Conservation (phyloP, 2,329 filamentous ascomycete species). For the Fusarium sp. region DNA sequence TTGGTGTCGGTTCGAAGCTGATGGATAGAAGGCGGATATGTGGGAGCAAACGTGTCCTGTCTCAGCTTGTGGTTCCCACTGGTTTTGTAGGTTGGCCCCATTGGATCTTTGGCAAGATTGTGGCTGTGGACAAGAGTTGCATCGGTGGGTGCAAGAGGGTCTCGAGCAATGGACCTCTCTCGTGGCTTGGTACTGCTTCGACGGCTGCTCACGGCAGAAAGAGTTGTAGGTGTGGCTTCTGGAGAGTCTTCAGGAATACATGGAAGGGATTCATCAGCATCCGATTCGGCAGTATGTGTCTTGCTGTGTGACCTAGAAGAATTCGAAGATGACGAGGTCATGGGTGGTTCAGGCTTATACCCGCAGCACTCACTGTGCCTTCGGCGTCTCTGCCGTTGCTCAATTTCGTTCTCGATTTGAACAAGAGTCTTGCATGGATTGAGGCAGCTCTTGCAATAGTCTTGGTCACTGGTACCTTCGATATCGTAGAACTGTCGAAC, state of each 20-base stretch:
- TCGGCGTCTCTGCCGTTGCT: conserved; percentile 46
- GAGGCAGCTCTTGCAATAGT: conserved; percentile 48
- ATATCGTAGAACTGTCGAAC: conserved; percentile 54
- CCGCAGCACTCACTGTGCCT: conserved; percentile 18
- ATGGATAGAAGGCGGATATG: conserved; percentile 34
- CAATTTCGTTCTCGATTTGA: conserved; percentile 53
- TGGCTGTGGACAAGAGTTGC: conserved; percentile 7
- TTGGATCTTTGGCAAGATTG: conserved; percentile 27
- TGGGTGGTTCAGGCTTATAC: conserved; percentile 44
- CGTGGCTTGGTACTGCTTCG: conserved; percentile 8
- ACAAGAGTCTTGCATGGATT: conserved; percentile 49
- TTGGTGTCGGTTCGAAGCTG: conserved; percentile 31
- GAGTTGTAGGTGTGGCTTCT: conserved; percentile 16
- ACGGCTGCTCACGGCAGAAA: conserved; percentile 5
- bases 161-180: conserved; percentile 33
- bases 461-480: conserved; percentile 41
- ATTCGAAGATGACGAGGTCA: conserved; percentile 35
- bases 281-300: conserved; percentile 3
- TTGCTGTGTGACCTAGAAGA: conserved; percentile 14
- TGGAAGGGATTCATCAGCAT: conserved; percentile 18
- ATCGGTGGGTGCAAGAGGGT: conserved; percentile 20
- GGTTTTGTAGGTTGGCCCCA: neutral
- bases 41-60: conserved; percentile 18
- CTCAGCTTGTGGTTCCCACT: conserved; percentile 8
- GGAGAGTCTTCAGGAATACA: conserved; percentile 38